Base-by-base conservation (phyloP, 1,284 basidiomycete species). In the Rhodofomes roseus region DNA sequence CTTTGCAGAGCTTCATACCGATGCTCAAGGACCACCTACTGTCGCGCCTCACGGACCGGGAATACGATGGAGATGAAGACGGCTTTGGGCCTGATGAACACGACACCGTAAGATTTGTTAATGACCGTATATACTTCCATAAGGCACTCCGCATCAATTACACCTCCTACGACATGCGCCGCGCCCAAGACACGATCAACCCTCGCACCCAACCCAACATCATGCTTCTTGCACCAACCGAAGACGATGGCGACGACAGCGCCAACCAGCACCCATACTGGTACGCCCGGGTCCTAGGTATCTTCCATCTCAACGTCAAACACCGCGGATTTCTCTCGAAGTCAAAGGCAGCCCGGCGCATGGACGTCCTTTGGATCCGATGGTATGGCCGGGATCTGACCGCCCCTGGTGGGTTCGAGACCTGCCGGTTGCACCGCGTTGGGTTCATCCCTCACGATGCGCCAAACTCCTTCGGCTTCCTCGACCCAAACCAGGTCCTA, bases 121-220 rank as follows among this genome's bases (percentile, higher is more conserved):
- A 71, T 25, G 55, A 71, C 37, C 29, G 29, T 2, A 65, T 79
- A 0, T 77, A 73, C 58, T 39, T 51, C 0, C 66, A 72, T 52
- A 67, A 70, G 22, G 63, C 59, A 0, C 46, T 74, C 23, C 62
- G 65, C 0, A 59, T 80, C 54, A 77, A 79, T 53, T 80, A 77
- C 62, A 81, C 76, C 0, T 79, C 76, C 4, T 81, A 81, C 56
- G 72, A 81, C 54, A 53, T 77, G 12, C 66, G 68, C 2, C 66
- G 71, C 2, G 66, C 65, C 12, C 72, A 74, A 55, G 78, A 80
- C 54, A 67, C 65, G 0, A 60, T 80, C 51, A 79, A 76, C 55
- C 72, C 70, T 1, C 48, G 63, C 1, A 69, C 65, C 5, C 65
- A 68, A 34, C 37, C 68, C 1, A 66, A 77, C 60, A 58, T 79